These are phyloP conservation scores for Eucalyptus regnans DNA, from an alignment of 345 rosid species.

Conservation along the genomic window DNA sequence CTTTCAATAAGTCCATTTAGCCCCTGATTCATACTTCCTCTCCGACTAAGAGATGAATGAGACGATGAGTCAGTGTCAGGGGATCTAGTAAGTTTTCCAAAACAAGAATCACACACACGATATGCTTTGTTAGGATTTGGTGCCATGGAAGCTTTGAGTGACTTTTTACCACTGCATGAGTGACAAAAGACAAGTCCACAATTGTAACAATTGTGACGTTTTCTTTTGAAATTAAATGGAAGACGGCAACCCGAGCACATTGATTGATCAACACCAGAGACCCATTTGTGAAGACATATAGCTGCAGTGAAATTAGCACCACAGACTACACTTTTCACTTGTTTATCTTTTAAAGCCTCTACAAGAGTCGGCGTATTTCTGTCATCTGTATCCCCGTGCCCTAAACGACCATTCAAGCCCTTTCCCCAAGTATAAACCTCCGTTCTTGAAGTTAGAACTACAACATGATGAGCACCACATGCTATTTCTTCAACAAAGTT, in stretches of 20 bases:
- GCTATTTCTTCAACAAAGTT: slow-evolving; percentile 70
- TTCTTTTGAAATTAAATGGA: slow-evolving; percentile 63
- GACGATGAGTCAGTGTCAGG: slow-evolving; percentile 35
- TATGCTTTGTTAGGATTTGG: slow-evolving; percentile 60
- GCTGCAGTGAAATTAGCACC: slow-evolving; percentile 64
- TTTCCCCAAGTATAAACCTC: slow-evolving; percentile 89
- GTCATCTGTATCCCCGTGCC: slow-evolving; percentile 66
- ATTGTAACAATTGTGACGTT: slow-evolving; percentile 72
- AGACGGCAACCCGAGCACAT: slow-evolving; percentile 69
- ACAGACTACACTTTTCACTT: slow-evolving; percentile 66
- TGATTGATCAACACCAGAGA: slow-evolving; percentile 65
- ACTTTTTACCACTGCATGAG: slow-evolving; percentile 64
- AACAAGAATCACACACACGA: slow-evolving; percentile 71
- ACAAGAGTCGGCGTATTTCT: slow-evolving; percentile 45
- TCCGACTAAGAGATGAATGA: slow-evolving; percentile 38
- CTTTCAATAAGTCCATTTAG: slow-evolving; percentile 24
- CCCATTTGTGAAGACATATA: slow-evolving; percentile 71
- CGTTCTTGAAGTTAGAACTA: slow-evolving; percentile 63
- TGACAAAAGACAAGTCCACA: slow-evolving; percentile 72
- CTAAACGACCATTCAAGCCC: slow-evolving; percentile 68
- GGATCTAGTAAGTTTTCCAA: slow-evolving; percentile 40
- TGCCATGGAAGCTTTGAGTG: slow-evolving; percentile 73
- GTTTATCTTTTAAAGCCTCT: slow-evolving; percentile 63
- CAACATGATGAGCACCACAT: slow-evolving; percentile 73
- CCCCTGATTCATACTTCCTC: slow-evolving; percentile 46